Evolutionary conservation across 2,329 filamentous ascomycete genomes (phyloP).

Genomic region (Trichoderma citrinoviride): DNA sequence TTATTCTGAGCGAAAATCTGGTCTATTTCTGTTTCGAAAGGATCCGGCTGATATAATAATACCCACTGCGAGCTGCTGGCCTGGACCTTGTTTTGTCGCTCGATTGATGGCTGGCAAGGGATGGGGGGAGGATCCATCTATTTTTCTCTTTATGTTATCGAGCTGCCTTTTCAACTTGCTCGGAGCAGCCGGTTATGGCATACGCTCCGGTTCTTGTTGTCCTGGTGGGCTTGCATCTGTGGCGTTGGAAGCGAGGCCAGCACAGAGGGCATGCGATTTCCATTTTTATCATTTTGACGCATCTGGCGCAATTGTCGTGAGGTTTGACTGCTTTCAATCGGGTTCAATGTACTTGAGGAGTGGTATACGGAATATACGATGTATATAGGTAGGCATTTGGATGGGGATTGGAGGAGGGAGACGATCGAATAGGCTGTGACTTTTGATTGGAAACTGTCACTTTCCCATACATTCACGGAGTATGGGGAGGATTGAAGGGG

Average conservation of each 20-base stretch:
- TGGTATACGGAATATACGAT: background rate
- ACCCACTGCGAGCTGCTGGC: conserved; percentile 1
- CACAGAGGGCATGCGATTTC: conserved; percentile 8
- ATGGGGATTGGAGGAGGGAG: no score
- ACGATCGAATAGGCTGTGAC: no score
- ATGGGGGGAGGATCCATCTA: background rate
- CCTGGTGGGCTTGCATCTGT: conserved; percentile 15
- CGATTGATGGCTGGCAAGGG: background rate
- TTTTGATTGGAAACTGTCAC: no score
- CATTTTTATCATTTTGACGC: background rate
- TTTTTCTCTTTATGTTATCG: background rate
- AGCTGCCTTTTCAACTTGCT: conserved; percentile 2
- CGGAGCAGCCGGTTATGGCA: background rate
- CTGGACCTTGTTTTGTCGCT: background rate
- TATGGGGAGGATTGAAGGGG: no score
- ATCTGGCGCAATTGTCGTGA: background rate
- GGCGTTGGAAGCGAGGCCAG: conserved; percentile 16
- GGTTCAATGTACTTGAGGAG: background rate
- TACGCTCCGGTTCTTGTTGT: background rate
- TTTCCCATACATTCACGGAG: no score
- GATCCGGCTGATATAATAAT: conserved; percentile 15
- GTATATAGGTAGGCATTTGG: background rate
- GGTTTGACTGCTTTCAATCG: no score
- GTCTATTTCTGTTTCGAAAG: background rate
- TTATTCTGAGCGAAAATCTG: conserved; percentile 40